phyloP scores from a whole-genome alignment of 2,329 filamentous ascomycete genomes.

The Monilinia fructicola region DNA sequence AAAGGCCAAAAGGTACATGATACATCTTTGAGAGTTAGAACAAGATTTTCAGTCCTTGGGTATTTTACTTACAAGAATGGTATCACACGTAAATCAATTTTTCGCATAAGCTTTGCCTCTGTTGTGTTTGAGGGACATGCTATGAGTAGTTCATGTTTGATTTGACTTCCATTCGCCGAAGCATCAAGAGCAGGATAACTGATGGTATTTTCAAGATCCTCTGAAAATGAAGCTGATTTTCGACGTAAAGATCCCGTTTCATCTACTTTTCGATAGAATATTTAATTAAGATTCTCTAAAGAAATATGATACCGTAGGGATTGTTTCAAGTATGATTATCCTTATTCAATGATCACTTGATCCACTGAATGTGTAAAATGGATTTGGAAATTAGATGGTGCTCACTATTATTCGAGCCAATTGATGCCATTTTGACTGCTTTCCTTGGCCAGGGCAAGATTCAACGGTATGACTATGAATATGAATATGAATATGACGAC shows the following conservation, averaged over 20 bases:
- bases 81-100: slow-evolving; percentile 70
- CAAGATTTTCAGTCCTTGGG: neutral
- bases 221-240: neutral
- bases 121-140: slow-evolving; percentile 41
- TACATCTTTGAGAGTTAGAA: slow-evolving; percentile 38
- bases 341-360: slow-evolving; percentile 5
- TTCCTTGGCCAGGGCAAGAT: neutral
- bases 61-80: slow-evolving; percentile 57
- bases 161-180: neutral
- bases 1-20: slow-evolving; percentile 71
- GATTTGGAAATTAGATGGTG: neutral
- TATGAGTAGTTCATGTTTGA: slow-evolving; percentile 36
- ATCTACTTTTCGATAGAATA: slow-evolving; percentile 5
- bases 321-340: neutral
- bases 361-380: neutral
- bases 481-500: neutral
- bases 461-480: neutral
- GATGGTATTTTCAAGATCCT: slow-evolving; percentile 30
- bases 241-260: slow-evolving; percentile 11
- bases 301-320: neutral
- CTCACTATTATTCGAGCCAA: slow-evolving; percentile 17
- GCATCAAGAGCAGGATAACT: slow-evolving; percentile 32
- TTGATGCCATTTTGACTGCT: slow-evolving; percentile 8
- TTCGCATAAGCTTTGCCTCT: slow-evolving; percentile 64
- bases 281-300: neutral